Evolutionary conservation across 805 yeast genomes (phyloP).

Genomic region (Kluyveromyces lactis): DNA sequence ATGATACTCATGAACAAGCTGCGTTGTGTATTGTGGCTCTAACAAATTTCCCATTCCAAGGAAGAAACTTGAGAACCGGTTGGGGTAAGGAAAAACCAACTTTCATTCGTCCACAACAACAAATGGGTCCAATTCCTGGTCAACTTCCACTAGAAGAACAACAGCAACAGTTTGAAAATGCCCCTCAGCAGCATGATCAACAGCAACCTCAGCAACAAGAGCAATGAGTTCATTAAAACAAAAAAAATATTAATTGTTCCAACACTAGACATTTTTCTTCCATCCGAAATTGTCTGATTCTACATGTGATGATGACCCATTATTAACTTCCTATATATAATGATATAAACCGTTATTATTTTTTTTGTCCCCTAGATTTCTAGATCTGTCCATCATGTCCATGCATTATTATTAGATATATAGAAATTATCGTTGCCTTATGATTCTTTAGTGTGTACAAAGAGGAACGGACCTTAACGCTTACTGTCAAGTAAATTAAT

Average conservation of each 20-base stretch:
- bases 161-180: conserved; percentile 9
- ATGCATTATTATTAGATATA: no score
- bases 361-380: neutral
- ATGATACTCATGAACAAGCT: conserved; percentile 81
- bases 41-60: conserved; percentile 59
- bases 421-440: no score
- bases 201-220: conserved; percentile 1
- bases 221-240: neutral
- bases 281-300: neutral
- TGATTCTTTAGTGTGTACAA: no score
- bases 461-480: no score
- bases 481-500: no score
- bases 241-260: no score
- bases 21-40: conserved; percentile 80
- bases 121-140: conserved; percentile 8
- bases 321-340: neutral
- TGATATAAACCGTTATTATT: neutral
- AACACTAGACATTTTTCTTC: neutral
- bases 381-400: no score
- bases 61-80: conserved; percentile 72
- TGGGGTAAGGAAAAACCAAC: conserved; percentile 68
- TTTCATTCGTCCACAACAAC: conserved; percentile 21
- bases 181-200: conserved; percentile 5
- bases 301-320: neutral
- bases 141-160: conserved; percentile 4